Base-by-base conservation (phyloP, 2,329 filamentous ascomycete species). In the Stemphylium vesicarium region DNA sequence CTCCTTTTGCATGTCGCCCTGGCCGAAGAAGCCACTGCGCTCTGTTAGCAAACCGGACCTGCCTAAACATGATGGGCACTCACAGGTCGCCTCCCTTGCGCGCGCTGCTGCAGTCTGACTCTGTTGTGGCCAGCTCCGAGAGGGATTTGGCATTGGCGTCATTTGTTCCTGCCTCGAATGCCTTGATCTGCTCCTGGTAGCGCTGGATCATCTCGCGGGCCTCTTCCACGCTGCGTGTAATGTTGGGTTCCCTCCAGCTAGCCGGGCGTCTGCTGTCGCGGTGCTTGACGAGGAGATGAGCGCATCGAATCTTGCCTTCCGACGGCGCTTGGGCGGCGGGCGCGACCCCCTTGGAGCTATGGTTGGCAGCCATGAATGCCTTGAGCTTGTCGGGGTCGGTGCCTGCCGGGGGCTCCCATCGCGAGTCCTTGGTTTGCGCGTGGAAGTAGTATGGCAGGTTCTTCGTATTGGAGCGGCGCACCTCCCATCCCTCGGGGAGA, bases 391-490 rank as follows among this genome's bases (percentile, higher is more conserved):
- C 92, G 53, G 90, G 90, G 79, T 99, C 91, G 66, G 93, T 95
- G 62, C 88, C 91, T 39, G 85, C 76, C 8, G 95, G 95, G 3
- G 95, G 94, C 75, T 98, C 95, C 95, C 95, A 99, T 79, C 91
- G 87, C 60, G 95, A 98, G 74, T 92, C 87, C 76, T 93, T 94
- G 61, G 92, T 91, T 65, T 79, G 80, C 40, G 89, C 82, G 79
- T 97, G 96, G 88, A 97, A 98, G 82, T 98, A 99, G 83, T 99
- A 99, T 33, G 95, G 95, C 32, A 98, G 89, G 80, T 96, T 96
- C 82, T 97, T 98, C 78, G 92, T 96, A 82, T 97, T 96, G 77
- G 92, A 96, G 81, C 96, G 92, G 76, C 95, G 92, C 73, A 99
- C 92, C 81, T 98, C 95, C 93, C 94, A 97, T 76, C 88, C 87